Evolutionary conservation across 208 protist genomes (phyloP), one percentile per base, ranked within the genome.

Genomic region (Porcisia deanei): DNA sequence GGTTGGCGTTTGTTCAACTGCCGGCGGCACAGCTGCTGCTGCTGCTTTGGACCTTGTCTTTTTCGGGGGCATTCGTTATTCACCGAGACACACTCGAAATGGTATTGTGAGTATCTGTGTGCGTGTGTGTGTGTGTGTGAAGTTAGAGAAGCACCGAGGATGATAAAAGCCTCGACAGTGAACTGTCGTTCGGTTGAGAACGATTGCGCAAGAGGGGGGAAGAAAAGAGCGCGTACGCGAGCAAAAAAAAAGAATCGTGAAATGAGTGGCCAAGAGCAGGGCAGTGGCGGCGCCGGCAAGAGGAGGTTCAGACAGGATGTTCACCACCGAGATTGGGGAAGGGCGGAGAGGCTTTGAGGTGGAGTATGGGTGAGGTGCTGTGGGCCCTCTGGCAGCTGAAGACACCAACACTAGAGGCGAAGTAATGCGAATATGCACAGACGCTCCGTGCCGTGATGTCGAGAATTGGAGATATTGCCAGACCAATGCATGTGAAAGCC

Each of bases 61-160:
- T 58, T 70, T 75, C 45, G 76, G 52, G 9, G 69, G 69, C 76
- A 80, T 80, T 30, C 39, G 63, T 9, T 47, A 67, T 43, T 67
- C 22, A 7, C 63, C 20, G 39, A 49, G 41, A 58, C 43, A 20
- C 43, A 57, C 66, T 34, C 10, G 34, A 20, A 43, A 14, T 18
- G 47, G 30, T 49, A 22, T 16, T 71, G 7, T 55, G 30, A 22
- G 41, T 59, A 25, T 60, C 37, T 61, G 60, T 45, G 20, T 71
- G 34, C 47, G 47, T 47, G 73, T 77, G 14, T 63, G 37, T 52
- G 22, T 52, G 65, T 52, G 65, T 70, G 65, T 54, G 55, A 9
- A 58, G 41, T 10, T 7, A 67, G 63, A 67, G 41, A 9, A 67
- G 41, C 39, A 52, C 39, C 63, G 16, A 45, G 30, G 63, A 43